Evolutionary conservation across 1,284 basidiomycete genomes (phyloP).

Genomic region (Apiotrichum veenhuisii): DNA sequence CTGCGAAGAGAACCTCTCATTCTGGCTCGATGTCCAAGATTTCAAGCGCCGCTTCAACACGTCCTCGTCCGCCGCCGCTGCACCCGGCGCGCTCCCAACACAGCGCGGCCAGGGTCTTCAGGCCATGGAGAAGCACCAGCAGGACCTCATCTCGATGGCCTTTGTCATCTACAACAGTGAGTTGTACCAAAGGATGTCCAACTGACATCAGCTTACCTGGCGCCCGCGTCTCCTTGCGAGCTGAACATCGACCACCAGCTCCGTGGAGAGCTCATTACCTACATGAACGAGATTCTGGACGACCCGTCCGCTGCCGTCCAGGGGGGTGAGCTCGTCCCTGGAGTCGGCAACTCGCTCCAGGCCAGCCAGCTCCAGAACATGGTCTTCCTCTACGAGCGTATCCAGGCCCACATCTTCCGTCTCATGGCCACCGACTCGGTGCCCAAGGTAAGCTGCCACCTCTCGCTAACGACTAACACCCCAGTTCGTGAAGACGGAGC

Average conservation of each 20-base stretch:
- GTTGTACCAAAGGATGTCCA: conserved; percentile 1
- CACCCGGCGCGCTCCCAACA: conserved; percentile 54
- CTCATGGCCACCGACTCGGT: conserved; percentile 97
- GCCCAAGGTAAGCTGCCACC: conserved; percentile 65
- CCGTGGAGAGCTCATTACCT: conserved; percentile 86
- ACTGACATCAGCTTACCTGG: conserved; percentile 71
- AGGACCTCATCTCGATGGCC: conserved; percentile 87
- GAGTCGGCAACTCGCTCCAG: conserved; percentile 61
- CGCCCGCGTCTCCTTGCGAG: conserved; percentile 89
- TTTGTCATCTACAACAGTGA: conserved; percentile 67
- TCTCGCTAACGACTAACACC: not conserved
- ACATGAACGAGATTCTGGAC: conserved; percentile 81
- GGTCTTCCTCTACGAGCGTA: conserved; percentile 89
- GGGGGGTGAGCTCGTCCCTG: conserved; percentile 71
- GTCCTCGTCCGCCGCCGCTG: conserved; percentile 82
- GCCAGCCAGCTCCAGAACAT: conserved; percentile 92
- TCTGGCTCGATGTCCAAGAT: conserved; percentile 96
- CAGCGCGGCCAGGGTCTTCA: conserved; percentile 57
- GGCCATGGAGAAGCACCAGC: conserved; percentile 97
- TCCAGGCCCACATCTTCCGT: conserved; percentile 93
- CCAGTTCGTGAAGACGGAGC: conserved; percentile 28
- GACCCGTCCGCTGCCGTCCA: conserved; percentile 53
- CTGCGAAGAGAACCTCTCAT: conserved; percentile 95
- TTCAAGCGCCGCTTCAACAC: conserved; percentile 95
- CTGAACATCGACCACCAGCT: conserved; percentile 97